These are phyloP conservation scores for Colletotrichum sp. DNA, from an alignment of 2,329 filamentous ascomycete genomes.

Conservation along the genomic window DNA sequence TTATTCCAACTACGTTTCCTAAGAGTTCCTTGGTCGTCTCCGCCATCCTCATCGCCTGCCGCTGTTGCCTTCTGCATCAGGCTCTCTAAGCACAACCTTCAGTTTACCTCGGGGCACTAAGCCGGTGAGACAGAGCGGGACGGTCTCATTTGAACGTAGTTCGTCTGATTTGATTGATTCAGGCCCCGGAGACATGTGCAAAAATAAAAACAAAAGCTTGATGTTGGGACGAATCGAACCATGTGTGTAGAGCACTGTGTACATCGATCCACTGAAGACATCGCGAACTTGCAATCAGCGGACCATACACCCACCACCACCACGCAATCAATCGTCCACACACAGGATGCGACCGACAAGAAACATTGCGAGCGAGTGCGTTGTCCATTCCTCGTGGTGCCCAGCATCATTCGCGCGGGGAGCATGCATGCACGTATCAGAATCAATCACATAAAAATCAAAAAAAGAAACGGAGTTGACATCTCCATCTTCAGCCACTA, in stretches of 20 bases:
- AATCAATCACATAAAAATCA: constrained; percentile 30
- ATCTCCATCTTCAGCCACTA: constrained; percentile 59
- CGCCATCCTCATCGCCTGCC: background rate
- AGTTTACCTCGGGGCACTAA: background rate
- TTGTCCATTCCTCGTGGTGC: too few species aligned
- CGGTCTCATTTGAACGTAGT: background rate
- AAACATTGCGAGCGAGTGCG: too few species aligned
- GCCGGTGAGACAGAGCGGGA: background rate
- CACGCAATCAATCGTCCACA: background rate
- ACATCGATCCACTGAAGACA: background rate
- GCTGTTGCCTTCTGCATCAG: background rate
- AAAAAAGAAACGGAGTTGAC: constrained; percentile 50
- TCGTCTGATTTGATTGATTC: background rate
- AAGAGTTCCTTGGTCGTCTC: background rate
- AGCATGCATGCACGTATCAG: too few species aligned
- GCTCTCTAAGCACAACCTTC: background rate
- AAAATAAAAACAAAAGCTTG: background rate
- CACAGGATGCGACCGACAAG: background rate
- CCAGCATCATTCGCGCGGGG: too few species aligned
- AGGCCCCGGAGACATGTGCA: background rate
- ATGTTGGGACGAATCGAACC: background rate
- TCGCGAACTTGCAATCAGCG: background rate
- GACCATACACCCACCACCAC: background rate
- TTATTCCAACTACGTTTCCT: background rate
- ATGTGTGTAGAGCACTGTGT: background rate